A percentile compares a stretch with the other conserved stretches of the same genome.
Evolutionary conservation across 2,329 filamentous ascomycete genomes (phyloP).

Genomic region (Gremmenia infestans): DNA sequence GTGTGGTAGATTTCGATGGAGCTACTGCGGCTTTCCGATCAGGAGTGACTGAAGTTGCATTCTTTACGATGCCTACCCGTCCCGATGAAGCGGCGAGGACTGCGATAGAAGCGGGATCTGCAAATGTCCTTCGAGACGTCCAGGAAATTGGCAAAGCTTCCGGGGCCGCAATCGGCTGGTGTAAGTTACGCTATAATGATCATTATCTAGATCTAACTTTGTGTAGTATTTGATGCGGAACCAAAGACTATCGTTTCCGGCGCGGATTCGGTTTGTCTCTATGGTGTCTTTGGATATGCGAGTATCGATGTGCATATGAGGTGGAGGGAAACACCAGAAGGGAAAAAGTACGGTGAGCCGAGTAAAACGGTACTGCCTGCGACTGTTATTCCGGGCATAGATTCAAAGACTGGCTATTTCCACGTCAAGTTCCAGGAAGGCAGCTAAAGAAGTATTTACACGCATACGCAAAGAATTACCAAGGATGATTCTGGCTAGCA

Average conservation of each 20-base stretch:
- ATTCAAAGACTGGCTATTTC: constrained; percentile 1
- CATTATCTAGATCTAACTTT: background rate
- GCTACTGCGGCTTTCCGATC: background rate
- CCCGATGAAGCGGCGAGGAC: background rate
- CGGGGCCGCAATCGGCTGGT: background rate
- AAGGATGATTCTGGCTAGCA: too few species aligned
- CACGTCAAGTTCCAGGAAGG: constrained; percentile 1
- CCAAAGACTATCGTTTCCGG: background rate
- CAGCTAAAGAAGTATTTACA: background rate
- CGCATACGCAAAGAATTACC: background rate
- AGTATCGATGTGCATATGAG: constrained; percentile 6
- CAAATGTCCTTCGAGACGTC: background rate
- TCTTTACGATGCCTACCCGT: background rate
- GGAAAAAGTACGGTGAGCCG: background rate
- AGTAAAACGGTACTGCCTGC: background rate
- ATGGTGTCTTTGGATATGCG: constrained; percentile 5
- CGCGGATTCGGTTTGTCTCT: background rate
- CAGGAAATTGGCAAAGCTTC: background rate
- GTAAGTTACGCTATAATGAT: background rate
- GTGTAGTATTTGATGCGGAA: background rate
- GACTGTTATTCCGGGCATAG: background rate
- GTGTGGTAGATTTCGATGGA: background rate
- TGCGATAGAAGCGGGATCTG: background rate
- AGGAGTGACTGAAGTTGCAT: constrained; percentile 2
- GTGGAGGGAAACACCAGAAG: constrained; percentile 6